Evolutionary conservation across 192 early-diverging fungal species (phyloP).

Genomic region (Linnemannia schmuckeri): DNA sequence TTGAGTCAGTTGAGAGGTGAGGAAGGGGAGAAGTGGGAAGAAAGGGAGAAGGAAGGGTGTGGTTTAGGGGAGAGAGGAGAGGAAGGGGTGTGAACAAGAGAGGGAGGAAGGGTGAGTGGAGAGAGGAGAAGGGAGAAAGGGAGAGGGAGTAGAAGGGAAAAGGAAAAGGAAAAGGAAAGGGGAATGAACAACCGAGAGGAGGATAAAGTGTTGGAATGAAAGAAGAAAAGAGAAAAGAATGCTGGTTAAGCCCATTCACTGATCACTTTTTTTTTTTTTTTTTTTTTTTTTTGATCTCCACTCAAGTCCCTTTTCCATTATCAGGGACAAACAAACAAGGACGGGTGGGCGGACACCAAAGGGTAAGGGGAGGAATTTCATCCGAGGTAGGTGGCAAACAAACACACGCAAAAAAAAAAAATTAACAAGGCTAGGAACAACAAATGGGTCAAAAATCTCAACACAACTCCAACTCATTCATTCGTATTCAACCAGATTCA

Average conservation of each 20-base stretch:
- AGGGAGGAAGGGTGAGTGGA: not conserved
- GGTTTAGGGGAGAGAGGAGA: not conserved
- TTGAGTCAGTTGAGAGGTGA: not conserved
- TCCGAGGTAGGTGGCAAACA: too few species aligned
- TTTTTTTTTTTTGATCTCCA: slow-evolving; percentile 7
- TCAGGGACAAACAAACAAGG: too few species aligned
- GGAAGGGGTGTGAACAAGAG: not conserved
- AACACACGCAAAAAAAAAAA: too few species aligned
- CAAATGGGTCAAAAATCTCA: too few species aligned
- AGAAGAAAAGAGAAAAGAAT: not conserved
- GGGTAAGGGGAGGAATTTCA: too few species aligned
- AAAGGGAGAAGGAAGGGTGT: not conserved
- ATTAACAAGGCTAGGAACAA: too few species aligned
- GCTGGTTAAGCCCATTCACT: not conserved
- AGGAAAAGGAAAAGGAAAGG: not conserved
- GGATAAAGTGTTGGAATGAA: not conserved
- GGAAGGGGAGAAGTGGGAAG: not conserved
- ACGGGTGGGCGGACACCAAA: too few species aligned
- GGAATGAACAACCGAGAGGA: too few species aligned
- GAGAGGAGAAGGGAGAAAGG: not conserved
- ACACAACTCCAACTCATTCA: too few species aligned
- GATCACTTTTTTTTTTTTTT: slow-evolving; percentile 10
- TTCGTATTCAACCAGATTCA: too few species aligned
- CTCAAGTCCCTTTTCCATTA: not conserved
- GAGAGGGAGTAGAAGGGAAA: not conserved